Conservation (phyloP, 2,329 filamentous ascomycete species). For the Trichothecium sympodiale region DNA sequence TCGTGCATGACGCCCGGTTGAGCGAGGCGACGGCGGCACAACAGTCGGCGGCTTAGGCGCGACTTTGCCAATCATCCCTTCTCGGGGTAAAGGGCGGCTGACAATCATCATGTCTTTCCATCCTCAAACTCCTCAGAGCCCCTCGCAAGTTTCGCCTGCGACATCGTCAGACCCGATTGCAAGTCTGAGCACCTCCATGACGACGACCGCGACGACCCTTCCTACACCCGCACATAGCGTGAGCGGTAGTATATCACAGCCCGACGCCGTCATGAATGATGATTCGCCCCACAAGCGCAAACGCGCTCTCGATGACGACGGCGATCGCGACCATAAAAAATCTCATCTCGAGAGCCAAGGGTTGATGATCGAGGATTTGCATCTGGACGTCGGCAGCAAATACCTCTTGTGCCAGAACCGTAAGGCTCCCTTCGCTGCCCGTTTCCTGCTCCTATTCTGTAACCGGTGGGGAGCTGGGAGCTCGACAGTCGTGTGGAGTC, state of each 20-base stretch:
- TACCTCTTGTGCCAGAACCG: slow-evolving; percentile 56
- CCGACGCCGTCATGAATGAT: slow-evolving; percentile 36
- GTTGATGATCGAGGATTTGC: slow-evolving; percentile 52
- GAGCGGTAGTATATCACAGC: slow-evolving; percentile 39
- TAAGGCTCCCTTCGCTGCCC: slow-evolving; percentile 44
- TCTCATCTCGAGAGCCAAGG: slow-evolving; percentile 49
- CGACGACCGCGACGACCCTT: slow-evolving; percentile 33
- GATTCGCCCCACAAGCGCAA: slow-evolving; percentile 51
- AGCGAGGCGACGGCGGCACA: slow-evolving; percentile 6
- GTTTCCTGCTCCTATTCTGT: slow-evolving; percentile 14
- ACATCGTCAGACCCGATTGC: slow-evolving; percentile 38
- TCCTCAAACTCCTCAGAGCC: slow-evolving; percentile 57
- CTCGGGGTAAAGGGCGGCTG: not conserved
- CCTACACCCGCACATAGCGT: slow-evolving; percentile 54
- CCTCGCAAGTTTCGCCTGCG: slow-evolving; percentile 48
- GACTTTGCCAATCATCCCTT: slow-evolving; percentile 1
- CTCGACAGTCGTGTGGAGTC: slow-evolving; percentile 14
- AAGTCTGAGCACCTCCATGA: slow-evolving; percentile 34
- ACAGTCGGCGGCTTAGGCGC: slow-evolving; percentile 6
- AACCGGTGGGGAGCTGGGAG: slow-evolving; percentile 11
- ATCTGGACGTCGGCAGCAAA: slow-evolving; percentile 55
- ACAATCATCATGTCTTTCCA: slow-evolving; percentile 47
- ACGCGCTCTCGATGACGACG: slow-evolving; percentile 43
- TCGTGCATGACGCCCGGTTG: slow-evolving; percentile 7
- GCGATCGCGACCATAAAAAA: slow-evolving; percentile 46